Evolutionary conservation across 148 eudicot species (phyloP).

Genomic region (Nyssa sinensis): DNA sequence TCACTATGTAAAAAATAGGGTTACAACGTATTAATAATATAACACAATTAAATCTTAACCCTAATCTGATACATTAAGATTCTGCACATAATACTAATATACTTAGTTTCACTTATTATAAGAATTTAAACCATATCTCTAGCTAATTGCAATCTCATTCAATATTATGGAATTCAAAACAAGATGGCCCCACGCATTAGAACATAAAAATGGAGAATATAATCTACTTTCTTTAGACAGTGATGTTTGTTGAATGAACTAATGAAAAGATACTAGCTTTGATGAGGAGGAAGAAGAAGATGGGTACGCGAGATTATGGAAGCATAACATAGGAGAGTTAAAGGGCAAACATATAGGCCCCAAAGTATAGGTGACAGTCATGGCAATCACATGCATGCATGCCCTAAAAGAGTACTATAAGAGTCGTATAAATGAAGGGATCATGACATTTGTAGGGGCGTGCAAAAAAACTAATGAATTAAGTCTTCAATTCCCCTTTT

Average conservation of each 20-base stretch:
- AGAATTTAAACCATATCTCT: too few relatives aligned
- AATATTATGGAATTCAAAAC: neutral
- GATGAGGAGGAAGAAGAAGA: neutral
- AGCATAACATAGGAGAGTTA: neutral
- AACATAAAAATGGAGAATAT: neutral
- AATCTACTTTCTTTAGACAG: neutral
- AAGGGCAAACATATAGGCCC: neutral
- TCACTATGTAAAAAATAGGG: too few relatives aligned
- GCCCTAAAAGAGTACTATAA: neutral
- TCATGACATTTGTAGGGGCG: neutral
- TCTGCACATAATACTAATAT: neutral
- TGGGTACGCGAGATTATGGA: neutral
- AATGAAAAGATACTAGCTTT: neutral
- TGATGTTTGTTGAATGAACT: neutral
- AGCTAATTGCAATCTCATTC: neutral
- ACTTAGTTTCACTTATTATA: too few relatives aligned
- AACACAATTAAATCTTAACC: neutral
- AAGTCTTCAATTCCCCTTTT: neutral
- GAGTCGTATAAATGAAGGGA: neutral
- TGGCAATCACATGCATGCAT: slow-evolving; percentile 2
- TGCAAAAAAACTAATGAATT: neutral
- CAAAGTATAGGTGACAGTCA: neutral
- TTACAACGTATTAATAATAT: too few relatives aligned
- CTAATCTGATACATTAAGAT: neutral
- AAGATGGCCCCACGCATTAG: neutral